Percentiles rank a stretch among this genome's conserved stretches.
Conservation (phyloP, 2,329 filamentous ascomycete genomes). For the Epichloe sibirici region DNA sequence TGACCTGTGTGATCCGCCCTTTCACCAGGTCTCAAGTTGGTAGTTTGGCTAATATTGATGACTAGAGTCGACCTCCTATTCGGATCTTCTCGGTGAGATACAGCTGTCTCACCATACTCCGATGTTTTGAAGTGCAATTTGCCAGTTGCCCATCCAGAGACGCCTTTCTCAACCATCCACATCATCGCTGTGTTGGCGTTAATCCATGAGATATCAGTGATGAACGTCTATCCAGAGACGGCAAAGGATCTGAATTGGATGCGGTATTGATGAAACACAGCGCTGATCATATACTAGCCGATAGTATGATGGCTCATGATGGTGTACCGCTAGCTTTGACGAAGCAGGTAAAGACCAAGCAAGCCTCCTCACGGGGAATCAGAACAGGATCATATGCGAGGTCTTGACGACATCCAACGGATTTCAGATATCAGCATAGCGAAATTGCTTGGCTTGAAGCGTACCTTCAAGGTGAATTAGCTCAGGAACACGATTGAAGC, state of each 20-base stretch:
- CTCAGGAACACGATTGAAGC: background rate
- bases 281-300: background rate
- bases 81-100: slow-evolving; percentile 14
- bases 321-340: background rate
- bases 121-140: slow-evolving; percentile 16
- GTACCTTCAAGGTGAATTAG: background rate
- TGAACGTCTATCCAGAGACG: background rate
- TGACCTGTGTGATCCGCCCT: background rate
- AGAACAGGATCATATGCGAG: background rate
- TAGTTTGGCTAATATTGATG: background rate
- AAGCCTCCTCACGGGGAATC: background rate
- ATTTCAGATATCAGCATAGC: background rate
- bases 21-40: background rate
- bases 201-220: background rate
- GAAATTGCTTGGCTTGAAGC: background rate
- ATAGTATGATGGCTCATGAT: background rate
- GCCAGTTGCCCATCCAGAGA: slow-evolving; percentile 10
- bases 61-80: background rate
- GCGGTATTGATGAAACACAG: background rate
- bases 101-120: slow-evolving; percentile 16
- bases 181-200: background rate
- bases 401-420: too few species aligned
- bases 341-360: background rate
- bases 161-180: background rate
- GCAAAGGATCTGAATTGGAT: background rate